Evolutionary conservation across 371 early-diverging fungal genomes (phyloP).

Genomic region (Rhizopus sp.): DNA sequence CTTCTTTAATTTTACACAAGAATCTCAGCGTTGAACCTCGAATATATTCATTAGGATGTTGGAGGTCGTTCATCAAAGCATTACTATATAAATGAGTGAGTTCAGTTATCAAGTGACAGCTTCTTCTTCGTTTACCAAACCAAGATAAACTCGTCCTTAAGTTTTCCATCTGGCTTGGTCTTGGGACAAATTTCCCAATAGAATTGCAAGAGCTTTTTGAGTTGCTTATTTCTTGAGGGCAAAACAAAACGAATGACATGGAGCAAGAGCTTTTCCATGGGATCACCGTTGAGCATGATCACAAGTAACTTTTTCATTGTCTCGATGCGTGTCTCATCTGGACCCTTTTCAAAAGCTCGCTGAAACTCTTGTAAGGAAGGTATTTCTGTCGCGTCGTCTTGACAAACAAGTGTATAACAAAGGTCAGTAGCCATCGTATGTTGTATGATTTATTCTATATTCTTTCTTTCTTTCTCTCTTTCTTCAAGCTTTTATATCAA

Average conservation of each 20-base stretch:
- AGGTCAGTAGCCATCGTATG: constrained; percentile 51
- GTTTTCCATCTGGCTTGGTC: constrained; percentile 87
- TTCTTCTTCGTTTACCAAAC: constrained; percentile 72
- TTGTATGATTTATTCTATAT: too few relatives aligned
- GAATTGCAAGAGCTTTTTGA: constrained; percentile 92
- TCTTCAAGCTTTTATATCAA: too few relatives aligned
- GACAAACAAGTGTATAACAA: constrained; percentile 72
- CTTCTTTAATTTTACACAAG: constrained; percentile 92
- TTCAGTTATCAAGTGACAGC: neutral
- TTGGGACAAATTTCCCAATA: constrained; percentile 98
- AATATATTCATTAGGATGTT: constrained; percentile 99
- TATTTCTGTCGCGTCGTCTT: constrained; percentile 65
- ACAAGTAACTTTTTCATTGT: constrained; percentile 91
- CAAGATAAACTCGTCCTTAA: constrained; percentile 95
- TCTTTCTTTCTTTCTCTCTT: too few relatives aligned
- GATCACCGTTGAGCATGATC: constrained; percentile 92
- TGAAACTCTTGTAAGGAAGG: constrained; percentile 72
- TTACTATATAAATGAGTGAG: constrained; percentile 62
- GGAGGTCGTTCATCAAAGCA: constrained; percentile 95
- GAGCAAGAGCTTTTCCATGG: constrained; percentile 87
- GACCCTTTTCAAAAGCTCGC: constrained; percentile 85
- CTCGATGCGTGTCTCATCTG: constrained; percentile 89
- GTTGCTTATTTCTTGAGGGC: constrained; percentile 91
- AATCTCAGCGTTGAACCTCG: constrained; percentile 95
- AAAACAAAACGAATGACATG: constrained; percentile 96